phyloP scores from a whole-genome alignment of 2,329 filamentous ascomycete genomes.

The Scytalidium sp. region DNA sequence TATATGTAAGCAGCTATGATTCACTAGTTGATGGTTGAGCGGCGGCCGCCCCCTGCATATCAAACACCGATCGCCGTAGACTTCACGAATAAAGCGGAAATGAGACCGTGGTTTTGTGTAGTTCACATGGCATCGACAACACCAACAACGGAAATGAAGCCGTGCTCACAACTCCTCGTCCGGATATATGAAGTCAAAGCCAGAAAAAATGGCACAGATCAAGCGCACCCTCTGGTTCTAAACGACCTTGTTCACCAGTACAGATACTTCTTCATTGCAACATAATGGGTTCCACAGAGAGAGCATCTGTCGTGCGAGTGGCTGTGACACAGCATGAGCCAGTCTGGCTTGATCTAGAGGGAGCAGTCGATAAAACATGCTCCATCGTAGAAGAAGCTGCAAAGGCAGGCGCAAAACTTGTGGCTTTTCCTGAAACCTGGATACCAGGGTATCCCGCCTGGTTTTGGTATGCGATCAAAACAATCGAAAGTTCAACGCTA shows the following conservation, averaged over 20 bases:
- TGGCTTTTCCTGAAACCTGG: conserved; percentile 52
- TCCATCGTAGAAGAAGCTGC: conserved; percentile 52
- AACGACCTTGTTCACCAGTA: background rate
- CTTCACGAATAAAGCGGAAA: background rate
- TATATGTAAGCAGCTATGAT: background rate
- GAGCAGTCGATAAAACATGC: conserved; percentile 52
- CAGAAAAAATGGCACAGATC: background rate
- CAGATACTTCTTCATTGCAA: background rate
- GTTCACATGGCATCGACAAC: background rate
- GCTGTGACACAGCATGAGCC: conserved; percentile 55
- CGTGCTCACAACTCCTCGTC: background rate
- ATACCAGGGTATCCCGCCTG: conserved; percentile 46
- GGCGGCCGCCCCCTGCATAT: background rate
- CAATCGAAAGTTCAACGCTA: background rate
- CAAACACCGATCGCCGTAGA: background rate
- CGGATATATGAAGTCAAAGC: background rate
- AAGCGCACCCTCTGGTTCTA: background rate
- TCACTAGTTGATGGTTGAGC: too few species aligned
- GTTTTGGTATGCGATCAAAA: background rate
- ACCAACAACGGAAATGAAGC: background rate
- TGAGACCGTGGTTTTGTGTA: background rate
- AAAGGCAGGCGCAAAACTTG: conserved; percentile 46
- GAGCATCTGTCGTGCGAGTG: conserved; percentile 21
- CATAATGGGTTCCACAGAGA: background rate
- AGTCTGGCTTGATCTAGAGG: conserved; percentile 54